phyloP scores from a whole-genome alignment of 1,139 yeast species.

The Diutina pseudorugosa region DNA sequence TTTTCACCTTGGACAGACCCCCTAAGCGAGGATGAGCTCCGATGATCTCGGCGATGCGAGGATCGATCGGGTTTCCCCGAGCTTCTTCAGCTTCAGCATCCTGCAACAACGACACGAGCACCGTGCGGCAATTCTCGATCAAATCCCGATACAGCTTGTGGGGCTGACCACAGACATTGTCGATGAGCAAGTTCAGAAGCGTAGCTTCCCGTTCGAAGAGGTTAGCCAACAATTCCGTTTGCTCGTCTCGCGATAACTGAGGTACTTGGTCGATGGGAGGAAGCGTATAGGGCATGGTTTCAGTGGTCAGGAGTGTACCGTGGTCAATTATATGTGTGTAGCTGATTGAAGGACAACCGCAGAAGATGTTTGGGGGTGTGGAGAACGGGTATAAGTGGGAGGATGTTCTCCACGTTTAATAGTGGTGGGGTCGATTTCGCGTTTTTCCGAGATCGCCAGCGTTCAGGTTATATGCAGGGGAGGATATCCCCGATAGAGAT shows the following conservation, averaged over 20 bases:
- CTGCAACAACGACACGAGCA: conserved; percentile 21
- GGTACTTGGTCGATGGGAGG: neutral
- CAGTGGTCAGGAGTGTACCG: too few relatives aligned
- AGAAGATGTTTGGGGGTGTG: too few relatives aligned
- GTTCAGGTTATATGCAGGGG: neutral
- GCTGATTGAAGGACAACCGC: too few relatives aligned
- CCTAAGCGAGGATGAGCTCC: conserved; percentile 91
- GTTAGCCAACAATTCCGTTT: conserved; percentile 32
- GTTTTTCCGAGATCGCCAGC: neutral
- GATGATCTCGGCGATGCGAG: conserved; percentile 37
- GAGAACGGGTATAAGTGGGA: too few relatives aligned
- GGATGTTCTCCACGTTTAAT: neutral
- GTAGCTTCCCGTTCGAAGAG: conserved; percentile 60
- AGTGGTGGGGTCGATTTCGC: neutral
- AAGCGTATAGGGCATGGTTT: neutral
- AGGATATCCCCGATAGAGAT: too few relatives aligned
- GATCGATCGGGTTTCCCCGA: conserved; percentile 14
- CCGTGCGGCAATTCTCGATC: conserved; percentile 35
- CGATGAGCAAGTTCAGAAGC: conserved; percentile 30
- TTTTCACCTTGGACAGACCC: conserved; percentile 24
- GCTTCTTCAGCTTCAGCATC: conserved; percentile 10
- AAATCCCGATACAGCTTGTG: conserved; percentile 30
- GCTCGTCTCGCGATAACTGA: neutral
- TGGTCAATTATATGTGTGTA: too few relatives aligned
- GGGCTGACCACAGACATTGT: conserved; percentile 14